A percentile compares a stretch with the other conserved stretches of the same genome.
Evolutionary conservation across 164 flowering plant species (phyloP).

Genomic region (Nelumbo lutea): DNA sequence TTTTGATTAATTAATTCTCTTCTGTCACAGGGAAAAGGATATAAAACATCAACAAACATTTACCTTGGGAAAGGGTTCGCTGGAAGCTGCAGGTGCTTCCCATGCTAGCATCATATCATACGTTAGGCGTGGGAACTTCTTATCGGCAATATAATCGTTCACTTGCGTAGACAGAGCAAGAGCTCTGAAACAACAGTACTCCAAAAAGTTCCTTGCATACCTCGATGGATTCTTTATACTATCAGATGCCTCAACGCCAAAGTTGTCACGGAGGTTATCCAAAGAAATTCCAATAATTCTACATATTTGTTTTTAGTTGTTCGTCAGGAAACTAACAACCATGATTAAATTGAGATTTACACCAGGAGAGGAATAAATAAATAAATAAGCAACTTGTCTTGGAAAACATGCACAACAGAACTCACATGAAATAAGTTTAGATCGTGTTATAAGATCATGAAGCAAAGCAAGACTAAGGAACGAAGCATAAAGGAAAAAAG

Average conservation of each 20-base stretch:
- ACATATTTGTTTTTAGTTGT: conserved; percentile 26
- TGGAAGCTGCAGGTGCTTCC: conserved; percentile 69
- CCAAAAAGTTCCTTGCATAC: conserved; percentile 75
- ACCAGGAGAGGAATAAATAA: too few relatives aligned
- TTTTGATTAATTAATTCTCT: too few relatives aligned
- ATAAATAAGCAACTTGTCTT: not conserved
- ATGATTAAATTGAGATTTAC: not conserved
- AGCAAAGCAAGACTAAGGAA: not conserved
- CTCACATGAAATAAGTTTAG: too few relatives aligned
- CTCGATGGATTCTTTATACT: conserved; percentile 54
- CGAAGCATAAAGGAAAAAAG: not conserved
- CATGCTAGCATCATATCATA: conserved; percentile 93
- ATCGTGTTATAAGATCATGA: too few relatives aligned
- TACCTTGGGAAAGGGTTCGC: conserved; percentile 48
- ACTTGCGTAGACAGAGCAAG: conserved; percentile 54
- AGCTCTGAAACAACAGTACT: conserved; percentile 83
- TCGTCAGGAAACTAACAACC: conserved; percentile 3
- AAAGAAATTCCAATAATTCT: conserved; percentile 71
- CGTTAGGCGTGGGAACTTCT: conserved; percentile 68
- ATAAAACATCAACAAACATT: conserved; percentile 5
- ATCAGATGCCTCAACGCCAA: conserved; percentile 65
- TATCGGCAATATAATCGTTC: conserved; percentile 63
- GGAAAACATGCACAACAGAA: too few relatives aligned
- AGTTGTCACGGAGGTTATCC: conserved; percentile 59
- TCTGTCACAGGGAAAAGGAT: not conserved